Base-by-base conservation (phyloP, 352 stramenopile species). In the Blastocystis sp. region DNA sequence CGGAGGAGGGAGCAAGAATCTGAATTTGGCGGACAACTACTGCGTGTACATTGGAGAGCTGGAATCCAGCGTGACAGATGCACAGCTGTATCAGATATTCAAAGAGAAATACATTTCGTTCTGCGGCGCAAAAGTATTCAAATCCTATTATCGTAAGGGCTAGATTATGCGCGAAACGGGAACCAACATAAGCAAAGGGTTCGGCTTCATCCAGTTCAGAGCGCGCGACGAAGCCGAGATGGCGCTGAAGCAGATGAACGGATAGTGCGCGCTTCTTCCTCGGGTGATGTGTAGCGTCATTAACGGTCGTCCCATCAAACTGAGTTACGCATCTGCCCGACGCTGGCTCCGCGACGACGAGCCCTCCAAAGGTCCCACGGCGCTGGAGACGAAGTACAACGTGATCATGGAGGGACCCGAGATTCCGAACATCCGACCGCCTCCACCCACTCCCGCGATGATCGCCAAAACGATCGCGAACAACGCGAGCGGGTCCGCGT, bases 81-180 rank as follows among this genome's bases (percentile, higher is more conserved):
- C 74, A 21, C n/a, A 67, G 51, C 26, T 85, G 16, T 85, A 62
- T 16, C 50, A 67, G 16, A 85, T 85, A 21, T 85, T 85, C 51
- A 67, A 69, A 50, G 74, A 85, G 24, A 85, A 85, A 31, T 85
- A 85, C 29, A 33, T 85, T 3, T 85, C 74, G 4, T 85, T 85
- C 31, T 70, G 74, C 41, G 74, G 74, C 45, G 74, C 74, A n/a
- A 85, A 85, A 31, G 74, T 85, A 51, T 1, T 24, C 21, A 0
- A 24, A 21, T 41, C 24, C 10, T 41, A 12, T 55, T 13, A 29
- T 41, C 6, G 4, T 74, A n/a, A 39, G 1, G 19, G 31, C n/a
- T 41, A 74, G 63, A 74, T 74, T 16, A 85, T 85, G 74, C 74
- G 74, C 45, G 74, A 85, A 41, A 85, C 51, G 12, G 71, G 71